Evolutionary conservation across 2,329 filamentous ascomycete genomes (phyloP).

Genomic region (Aspergillus chevalieri): DNA sequence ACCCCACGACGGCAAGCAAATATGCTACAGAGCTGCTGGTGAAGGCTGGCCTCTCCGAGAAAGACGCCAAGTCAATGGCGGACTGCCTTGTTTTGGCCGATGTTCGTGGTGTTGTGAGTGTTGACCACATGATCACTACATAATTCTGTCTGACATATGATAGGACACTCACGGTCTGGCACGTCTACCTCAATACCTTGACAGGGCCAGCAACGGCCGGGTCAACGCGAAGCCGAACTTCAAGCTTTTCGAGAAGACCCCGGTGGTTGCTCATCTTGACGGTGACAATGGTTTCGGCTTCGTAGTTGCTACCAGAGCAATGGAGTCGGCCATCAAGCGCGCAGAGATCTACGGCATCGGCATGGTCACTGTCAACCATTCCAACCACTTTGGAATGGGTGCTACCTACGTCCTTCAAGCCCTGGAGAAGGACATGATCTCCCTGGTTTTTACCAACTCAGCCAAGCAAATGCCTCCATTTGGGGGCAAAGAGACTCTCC

Average conservation of each 20-base stretch:
- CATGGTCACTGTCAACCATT: conserved; percentile 62
- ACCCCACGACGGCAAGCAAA: not conserved
- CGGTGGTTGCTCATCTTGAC: not conserved
- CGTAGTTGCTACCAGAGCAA: not conserved
- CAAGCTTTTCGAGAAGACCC: not conserved
- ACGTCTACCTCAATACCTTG: not conserved
- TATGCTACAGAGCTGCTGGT: not conserved
- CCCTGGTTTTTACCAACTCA: conserved; percentile 58
- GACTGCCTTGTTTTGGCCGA: conserved; percentile 1
- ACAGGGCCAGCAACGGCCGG: not conserved
- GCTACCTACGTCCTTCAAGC: conserved; percentile 68
- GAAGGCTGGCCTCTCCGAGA: not conserved
- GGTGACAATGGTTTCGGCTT: not conserved
- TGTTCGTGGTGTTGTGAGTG: conserved; percentile 1
- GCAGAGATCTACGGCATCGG: conserved; percentile 52
- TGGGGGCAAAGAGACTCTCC: conserved; percentile 58
- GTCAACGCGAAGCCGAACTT: not conserved
- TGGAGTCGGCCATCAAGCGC: conserved; percentile 1
- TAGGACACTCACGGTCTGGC: not conserved
- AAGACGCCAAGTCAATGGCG: conserved; percentile 1
- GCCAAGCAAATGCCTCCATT: conserved; percentile 60
- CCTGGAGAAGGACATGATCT: conserved; percentile 59
- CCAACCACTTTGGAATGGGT: conserved; percentile 70
- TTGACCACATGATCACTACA: not conserved
- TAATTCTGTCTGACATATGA: not conserved